Evolutionary conservation across 371 early-diverging fungal species (phyloP), one percentile per base, ranked within the genome.

Genomic region (Mucor lusitanicus): DNA sequence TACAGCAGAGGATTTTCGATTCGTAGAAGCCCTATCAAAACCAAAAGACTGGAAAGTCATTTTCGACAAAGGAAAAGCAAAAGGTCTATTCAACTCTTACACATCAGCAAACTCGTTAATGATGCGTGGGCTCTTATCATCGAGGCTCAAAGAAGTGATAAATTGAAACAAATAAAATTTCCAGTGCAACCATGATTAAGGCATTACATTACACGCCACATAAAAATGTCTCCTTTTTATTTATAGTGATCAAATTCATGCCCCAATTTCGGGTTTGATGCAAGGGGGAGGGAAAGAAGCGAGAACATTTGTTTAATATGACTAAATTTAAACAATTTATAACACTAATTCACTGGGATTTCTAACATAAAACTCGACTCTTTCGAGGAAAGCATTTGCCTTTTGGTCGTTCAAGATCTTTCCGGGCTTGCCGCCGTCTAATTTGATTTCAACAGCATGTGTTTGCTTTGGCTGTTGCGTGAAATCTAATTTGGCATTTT

Each of bases 311-410:
- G 3, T 50, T 50, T 50, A 50, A 50, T 50, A 21, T 50, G 50
- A 50, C 50, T 50, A 50, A 25, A 23, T 44, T 44, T 50, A 23
- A 50, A 23, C 50, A 48, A 48, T 48, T 59, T 69, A 68, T 44
- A 39, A 46, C 19, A 73, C 68, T 37, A 84, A 64, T 70, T 81
- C 80, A 37, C 61, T 71, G 19, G 84, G 84, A 56, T 78, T 67
- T 68, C 70, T 74, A 70, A 84, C 69, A 64, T 84, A 84, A 63
- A 78, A 78, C 57, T 81, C 82, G 37, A 84, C 72, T 50, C 80
- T 77, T 37, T 84, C 82, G 67, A 84, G 75, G 71, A 84, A 81
- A n/a, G 64, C 67, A 27, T 63, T 67, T 42, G 82, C 84, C 60
- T 80, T 77, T 37, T 42, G 56, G 61, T 79, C 74, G 17, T 74